Evolutionary conservation across 108 stramenopile species (phyloP), one percentile per base, ranked within the genome.

Genomic region (Discostella stelligeroides): DNA sequence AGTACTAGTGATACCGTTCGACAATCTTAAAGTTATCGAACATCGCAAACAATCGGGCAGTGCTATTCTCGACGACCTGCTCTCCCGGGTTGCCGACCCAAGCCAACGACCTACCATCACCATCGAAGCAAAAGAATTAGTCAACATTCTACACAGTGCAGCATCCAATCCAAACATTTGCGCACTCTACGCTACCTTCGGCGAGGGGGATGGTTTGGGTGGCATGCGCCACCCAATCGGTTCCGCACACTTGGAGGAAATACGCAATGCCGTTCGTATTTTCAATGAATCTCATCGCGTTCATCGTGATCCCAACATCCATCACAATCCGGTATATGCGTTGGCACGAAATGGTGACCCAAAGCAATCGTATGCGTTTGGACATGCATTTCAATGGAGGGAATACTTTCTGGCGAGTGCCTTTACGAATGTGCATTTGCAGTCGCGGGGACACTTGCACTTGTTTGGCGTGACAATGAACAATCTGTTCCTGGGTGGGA

Each of bases 221-320:
- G 42, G 67, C 41, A 64, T 64, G 50, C 65, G 65, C 40, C 72
- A 74, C 8, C 76, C 68, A 2, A 75, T 83, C 27, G 92, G 87
- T 12, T 84, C 76, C 73, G 87, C 84, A 4, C 89, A 92, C 62
- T 56, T 87, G 37, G 89, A 90, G 55, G 89, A 92, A 78, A 71
- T 92, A 40, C 72, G 89, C 9, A 86, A 89, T 71, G 92, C 92
- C 0, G 59, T 92, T 9, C 76, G 77, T 20, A 75, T 86, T 9
- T 90, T 90, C 63, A 81, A 81, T 37, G 86, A 88, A 67, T 70
- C 84, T 8, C 90, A 91, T 76, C 86, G 90, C 10, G 65, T 61
- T 25, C 90, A 91, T 67, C 41, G 53, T 14, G 87, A 88, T 51
- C 86, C 89, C 0, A 80, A 84, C 38, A 39, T 49, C 1, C n/a